Conservation (phyloP, 768 basidiomycete genomes). For the Termitomyces sp. region DNA sequence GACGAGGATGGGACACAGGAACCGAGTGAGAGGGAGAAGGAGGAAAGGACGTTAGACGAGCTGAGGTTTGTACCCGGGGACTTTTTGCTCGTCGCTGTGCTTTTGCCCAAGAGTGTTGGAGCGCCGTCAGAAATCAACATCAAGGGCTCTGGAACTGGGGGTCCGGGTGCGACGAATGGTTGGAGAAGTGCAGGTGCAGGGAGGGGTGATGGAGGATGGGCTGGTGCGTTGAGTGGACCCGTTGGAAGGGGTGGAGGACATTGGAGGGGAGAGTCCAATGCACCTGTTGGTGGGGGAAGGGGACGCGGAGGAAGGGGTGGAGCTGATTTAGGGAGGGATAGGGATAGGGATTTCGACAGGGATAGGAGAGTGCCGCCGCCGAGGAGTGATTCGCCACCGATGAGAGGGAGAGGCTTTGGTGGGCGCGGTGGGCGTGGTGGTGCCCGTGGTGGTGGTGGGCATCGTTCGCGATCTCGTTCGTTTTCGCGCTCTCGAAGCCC, state of each 20-base stretch:
- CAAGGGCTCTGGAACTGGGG: slow-evolving; percentile 36
- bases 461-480: slow-evolving; percentile 32
- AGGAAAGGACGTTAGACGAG: slow-evolving; percentile 74
- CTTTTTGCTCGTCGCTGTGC: slow-evolving; percentile 68
- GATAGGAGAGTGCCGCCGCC: slow-evolving; percentile 45
- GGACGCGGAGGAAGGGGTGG: slow-evolving; percentile 37
- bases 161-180: slow-evolving; percentile 22
- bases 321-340: slow-evolving; percentile 24
- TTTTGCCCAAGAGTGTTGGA: slow-evolving; percentile 64
- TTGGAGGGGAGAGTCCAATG: slow-evolving; percentile 69
- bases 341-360: slow-evolving; percentile 22
- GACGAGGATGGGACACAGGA: slow-evolving; percentile 35
- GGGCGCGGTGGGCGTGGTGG: slow-evolving; percentile 33
- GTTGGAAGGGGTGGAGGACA: slow-evolving; percentile 58
- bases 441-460: slow-evolving; percentile 21
- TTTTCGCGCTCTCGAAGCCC: slow-evolving; percentile 35
- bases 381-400: slow-evolving; percentile 43
- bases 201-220: slow-evolving; percentile 43
- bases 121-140: slow-evolving; percentile 46
- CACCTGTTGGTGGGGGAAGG: slow-evolving; percentile 22
- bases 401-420: slow-evolving; percentile 25
- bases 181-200: slow-evolving; percentile 26
- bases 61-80: slow-evolving; percentile 79
- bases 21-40: slow-evolving; percentile 43
- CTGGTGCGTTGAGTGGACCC: slow-evolving; percentile 29